Evolutionary conservation across 2,329 filamentous ascomycete species (phyloP).

Genomic region (Xylariaceae sp.): DNA sequence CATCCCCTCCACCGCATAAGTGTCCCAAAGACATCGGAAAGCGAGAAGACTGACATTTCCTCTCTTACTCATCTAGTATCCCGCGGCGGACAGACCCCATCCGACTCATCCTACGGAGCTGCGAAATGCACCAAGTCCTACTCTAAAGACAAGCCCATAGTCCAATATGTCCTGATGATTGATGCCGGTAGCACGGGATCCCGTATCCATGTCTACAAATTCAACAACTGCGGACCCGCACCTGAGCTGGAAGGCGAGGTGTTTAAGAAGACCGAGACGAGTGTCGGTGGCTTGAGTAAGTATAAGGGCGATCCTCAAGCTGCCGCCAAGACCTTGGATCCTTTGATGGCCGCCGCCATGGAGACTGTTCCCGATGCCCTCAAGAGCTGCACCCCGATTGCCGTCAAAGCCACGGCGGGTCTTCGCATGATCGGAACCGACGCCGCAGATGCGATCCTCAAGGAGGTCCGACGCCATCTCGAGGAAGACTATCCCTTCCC

Average conservation of each 20-base stretch:
- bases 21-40: neutral
- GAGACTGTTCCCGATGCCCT: conserved; percentile 80
- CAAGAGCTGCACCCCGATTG: conserved; percentile 86
- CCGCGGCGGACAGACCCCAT: conserved; percentile 48
- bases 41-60: too few relatives aligned
- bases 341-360: conserved; percentile 82
- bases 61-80: conserved; percentile 23
- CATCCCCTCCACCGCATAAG: neutral
- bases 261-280: conserved; percentile 91
- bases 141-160: conserved; percentile 84
- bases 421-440: conserved; percentile 80
- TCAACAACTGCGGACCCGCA: conserved; percentile 97
- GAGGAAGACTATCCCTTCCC: conserved; percentile 93
- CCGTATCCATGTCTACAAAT: conserved; percentile 96
- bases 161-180: conserved; percentile 98
- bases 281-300: conserved; percentile 77
- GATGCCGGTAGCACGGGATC: conserved; percentile 97
- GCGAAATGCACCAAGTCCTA: conserved; percentile 77
- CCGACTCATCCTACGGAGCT: conserved; percentile 62
- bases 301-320: conserved; percentile 82
- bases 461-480: conserved; percentile 76
- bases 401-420: conserved; percentile 97
- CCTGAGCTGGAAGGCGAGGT: conserved; percentile 89
- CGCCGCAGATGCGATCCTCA: conserved; percentile 77
- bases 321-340: conserved; percentile 85